Evolutionary conservation across 2,329 filamentous ascomycete species (phyloP), one percentile per base, ranked within the genome.

Genomic region (Monosporascus sp.): DNA sequence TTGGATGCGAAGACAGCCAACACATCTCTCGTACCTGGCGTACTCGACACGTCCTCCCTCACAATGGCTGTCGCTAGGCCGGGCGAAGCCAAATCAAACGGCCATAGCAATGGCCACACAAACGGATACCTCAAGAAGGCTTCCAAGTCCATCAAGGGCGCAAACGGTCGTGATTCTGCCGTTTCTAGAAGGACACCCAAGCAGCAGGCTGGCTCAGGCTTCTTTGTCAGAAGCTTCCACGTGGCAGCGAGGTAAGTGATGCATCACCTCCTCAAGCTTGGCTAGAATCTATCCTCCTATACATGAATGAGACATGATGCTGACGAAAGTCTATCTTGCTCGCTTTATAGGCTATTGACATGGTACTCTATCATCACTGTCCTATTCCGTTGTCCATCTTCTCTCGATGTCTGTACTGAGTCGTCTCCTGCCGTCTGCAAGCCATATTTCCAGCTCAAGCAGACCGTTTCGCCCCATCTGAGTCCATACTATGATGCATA

Each of bases 291-390:
- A 15, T 20, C 17, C 14, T 25, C 24, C 20, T 18, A n/a, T 18
- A n/a, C n/a, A 34, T 18, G 20, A 14, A 36, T 31, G 8, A 6
- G 22, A 48, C 46, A 34, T 14, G 15, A 18, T 27, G 27, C 46
- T 18, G 8, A 54, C 27, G 52, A 47, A 52, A 41, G 51, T 48
- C 60, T 37, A 53, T 52, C 50, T 51, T 46, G 47, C 38, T 49
- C 37, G 22, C 18, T 15, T 37, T 18, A 3, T 57, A 93, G 93
- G 64, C 70, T 97, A 45, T 70, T 86, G 53, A 87, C 90, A 20
- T 99, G 93, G 93, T 96, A 94, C 68, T 80, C 85, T 37, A 84
- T 97, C 58, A 70, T 91, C 56, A 94, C 88, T 24, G 74, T 94
- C 51, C 72, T 93, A 54, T 88, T 99, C 68, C 83, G 86, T 56